Evolutionary conservation across 331 rosid genomes (phyloP).

Genomic region (Ulmus americana): DNA sequence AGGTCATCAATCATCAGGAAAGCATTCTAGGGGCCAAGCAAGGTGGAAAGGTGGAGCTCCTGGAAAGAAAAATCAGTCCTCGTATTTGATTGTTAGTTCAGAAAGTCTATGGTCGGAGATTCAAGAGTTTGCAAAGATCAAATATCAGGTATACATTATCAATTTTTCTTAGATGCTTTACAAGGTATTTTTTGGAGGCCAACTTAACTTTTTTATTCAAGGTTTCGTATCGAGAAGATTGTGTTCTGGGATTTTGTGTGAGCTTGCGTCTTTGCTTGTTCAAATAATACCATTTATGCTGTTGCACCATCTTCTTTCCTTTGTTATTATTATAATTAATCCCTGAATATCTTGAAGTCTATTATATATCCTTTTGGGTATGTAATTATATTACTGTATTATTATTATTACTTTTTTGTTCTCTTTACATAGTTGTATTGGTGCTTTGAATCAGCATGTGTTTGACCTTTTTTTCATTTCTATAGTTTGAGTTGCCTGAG

Average conservation of each 20-base stretch:
- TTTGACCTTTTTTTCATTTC: conserved; percentile 18
- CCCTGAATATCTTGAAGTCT: neutral
- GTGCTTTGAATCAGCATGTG: neutral
- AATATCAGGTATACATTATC: conserved; percentile 64
- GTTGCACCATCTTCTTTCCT: too few relatives aligned
- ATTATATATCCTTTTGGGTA: neutral
- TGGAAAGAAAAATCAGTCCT: conserved; percentile 50
- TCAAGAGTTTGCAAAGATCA: conserved; percentile 66
- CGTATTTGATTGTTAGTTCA: conserved; percentile 61
- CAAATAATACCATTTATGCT: too few relatives aligned
- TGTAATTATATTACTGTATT: neutral
- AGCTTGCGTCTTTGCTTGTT: too few relatives aligned
- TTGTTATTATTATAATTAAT: neutral
- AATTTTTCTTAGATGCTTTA: neutral
- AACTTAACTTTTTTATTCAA: too few relatives aligned
- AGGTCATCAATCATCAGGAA: conserved; percentile 59
- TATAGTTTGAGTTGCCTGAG: conserved; percentile 76
- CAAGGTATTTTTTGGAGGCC: too few relatives aligned
- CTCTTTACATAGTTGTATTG: conserved; percentile 2
- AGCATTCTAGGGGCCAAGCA: conserved; percentile 62
- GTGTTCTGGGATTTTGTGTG: too few relatives aligned
- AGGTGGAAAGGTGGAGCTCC: conserved; percentile 68
- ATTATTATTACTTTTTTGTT: neutral
- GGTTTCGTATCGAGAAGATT: too few relatives aligned
- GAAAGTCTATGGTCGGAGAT: conserved; percentile 79